Base-by-base conservation (phyloP, 176 grass and related monocot species). In the Musa acuminata region DNA sequence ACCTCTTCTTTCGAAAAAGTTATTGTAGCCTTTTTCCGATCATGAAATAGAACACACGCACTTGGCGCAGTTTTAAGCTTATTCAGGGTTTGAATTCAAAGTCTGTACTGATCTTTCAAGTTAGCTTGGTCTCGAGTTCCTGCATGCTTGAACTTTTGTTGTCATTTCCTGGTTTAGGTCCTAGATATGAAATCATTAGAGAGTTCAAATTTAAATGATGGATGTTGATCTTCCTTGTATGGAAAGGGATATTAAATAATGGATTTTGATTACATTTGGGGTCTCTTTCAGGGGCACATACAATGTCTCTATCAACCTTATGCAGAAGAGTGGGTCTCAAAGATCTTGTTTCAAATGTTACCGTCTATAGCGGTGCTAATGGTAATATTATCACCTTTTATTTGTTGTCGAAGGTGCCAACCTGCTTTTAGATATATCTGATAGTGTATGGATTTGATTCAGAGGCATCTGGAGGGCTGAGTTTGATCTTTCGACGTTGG, bases 401-500 rank as follows among this genome's bases (percentile, higher is more conserved):
- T 62, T 49, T 49, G 52, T 60, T 69, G 6, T 51, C 65, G 71
- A 73, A 62, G 54, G 81, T 10, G 79, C 11, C 52, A 49, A 49
- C 51, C 11, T 73, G 21, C 22, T 54, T 76, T 43, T 43, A 43
- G 35, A 43, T 43, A 6, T 35, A 75, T 48, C 27, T 65, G 25
- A 74, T 27, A 25, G 48, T 53, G 53, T 49, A 62, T 76, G 11
- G 49, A 29, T 53, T 71, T 84, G 11, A 83, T 81, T 53, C 78
- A 89, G 89, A 96, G 66, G 83, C 73, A 29, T 89, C 84, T 82
- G 92, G 87, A 57, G 89, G 80, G 52, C 71, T 92, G 67, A 79
- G 70, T 78, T 77, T 96, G 78, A 24, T 96, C 17, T 87, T 92
- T 52, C 89, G 80, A 79, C 85, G 89, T 51, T 96, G 93, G 93